phyloP scores from a whole-genome alignment of 2,329 filamentous ascomycete species.

The Alternaria sp. region DNA sequence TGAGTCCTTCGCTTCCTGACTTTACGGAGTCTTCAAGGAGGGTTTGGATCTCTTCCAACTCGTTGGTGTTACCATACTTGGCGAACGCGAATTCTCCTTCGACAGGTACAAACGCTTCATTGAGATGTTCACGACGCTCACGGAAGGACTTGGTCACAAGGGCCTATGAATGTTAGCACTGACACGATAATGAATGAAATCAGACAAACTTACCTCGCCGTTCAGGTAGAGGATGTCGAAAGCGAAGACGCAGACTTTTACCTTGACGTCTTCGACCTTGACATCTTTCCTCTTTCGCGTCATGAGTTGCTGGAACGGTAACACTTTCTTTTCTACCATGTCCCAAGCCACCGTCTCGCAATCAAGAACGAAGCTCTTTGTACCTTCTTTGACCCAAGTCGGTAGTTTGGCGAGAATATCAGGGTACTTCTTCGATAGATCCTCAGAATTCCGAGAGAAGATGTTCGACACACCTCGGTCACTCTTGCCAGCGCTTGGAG shows the following conservation, averaged over 20 bases:
- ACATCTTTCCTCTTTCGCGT: slow-evolving; percentile 98
- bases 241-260: slow-evolving; percentile 96
- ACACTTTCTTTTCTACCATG: slow-evolving; percentile 88
- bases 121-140: slow-evolving; percentile 79
- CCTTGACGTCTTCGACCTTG: slow-evolving; percentile 91
- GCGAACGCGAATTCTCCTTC: slow-evolving; percentile 95
- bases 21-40: slow-evolving; percentile 96
- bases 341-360: slow-evolving; percentile 99
- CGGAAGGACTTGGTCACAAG: slow-evolving; percentile 87
- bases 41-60: slow-evolving; percentile 90
- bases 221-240: slow-evolving; percentile 96
- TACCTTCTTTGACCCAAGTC: slow-evolving; percentile 87
- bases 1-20: slow-evolving; percentile 93
- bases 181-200: not conserved
- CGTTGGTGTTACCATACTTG: slow-evolving; percentile 83
- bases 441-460: slow-evolving; percentile 97
- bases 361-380: slow-evolving; percentile 96
- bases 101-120: slow-evolving; percentile 74
- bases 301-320: slow-evolving; percentile 98
- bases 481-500: slow-evolving; percentile 69
- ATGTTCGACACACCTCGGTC: slow-evolving; percentile 84
- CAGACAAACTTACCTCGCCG: slow-evolving; percentile 67
- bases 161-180: slow-evolving; percentile 56
- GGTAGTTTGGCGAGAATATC: slow-evolving; percentile 90
- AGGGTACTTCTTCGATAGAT: slow-evolving; percentile 96